A percentile compares a stretch with the other conserved stretches of the same genome.
Evolutionary conservation across 2,329 filamentous ascomycete genomes (phyloP).

Genomic region (Nemania sp.): DNA sequence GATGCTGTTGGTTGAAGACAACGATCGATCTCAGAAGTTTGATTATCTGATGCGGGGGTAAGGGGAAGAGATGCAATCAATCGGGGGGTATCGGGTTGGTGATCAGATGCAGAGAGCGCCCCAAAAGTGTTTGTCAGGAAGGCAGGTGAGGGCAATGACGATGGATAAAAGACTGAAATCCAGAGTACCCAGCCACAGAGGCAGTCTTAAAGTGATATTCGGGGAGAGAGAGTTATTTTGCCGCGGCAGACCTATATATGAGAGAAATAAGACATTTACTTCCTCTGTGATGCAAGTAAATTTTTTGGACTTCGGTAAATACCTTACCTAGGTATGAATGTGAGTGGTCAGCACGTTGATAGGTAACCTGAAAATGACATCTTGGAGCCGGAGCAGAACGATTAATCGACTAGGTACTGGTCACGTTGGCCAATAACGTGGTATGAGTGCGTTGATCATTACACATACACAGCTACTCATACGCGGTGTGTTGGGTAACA

Average conservation of each 20-base stretch:
- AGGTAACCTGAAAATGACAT: background rate
- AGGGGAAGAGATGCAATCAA: too few relatives aligned
- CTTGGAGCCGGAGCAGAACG: background rate
- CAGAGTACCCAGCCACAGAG: background rate
- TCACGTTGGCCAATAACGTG: background rate
- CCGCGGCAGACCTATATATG: conserved; percentile 3
- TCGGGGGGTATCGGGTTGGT: too few relatives aligned
- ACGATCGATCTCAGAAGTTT: background rate
- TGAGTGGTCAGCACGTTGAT: too few relatives aligned
- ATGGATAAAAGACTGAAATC: background rate
- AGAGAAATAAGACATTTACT: conserved; percentile 11
- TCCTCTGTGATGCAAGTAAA: background rate
- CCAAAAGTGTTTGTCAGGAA: background rate
- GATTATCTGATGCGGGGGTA: background rate
- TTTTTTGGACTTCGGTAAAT: conserved; percentile 3
- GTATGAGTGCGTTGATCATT: background rate
- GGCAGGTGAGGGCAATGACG: background rate
- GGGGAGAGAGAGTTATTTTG: background rate
- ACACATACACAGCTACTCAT: conserved; percentile 1
- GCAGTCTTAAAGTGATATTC: background rate
- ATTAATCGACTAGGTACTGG: background rate
- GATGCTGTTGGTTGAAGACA: background rate
- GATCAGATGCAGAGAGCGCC: background rate
- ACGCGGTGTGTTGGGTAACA: conserved; percentile 3
- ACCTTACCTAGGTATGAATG: too few relatives aligned